These are phyloP conservation scores for Asterochloris erici DNA, from an alignment of 139 green algal genomes.

Conservation along the genomic window DNA sequence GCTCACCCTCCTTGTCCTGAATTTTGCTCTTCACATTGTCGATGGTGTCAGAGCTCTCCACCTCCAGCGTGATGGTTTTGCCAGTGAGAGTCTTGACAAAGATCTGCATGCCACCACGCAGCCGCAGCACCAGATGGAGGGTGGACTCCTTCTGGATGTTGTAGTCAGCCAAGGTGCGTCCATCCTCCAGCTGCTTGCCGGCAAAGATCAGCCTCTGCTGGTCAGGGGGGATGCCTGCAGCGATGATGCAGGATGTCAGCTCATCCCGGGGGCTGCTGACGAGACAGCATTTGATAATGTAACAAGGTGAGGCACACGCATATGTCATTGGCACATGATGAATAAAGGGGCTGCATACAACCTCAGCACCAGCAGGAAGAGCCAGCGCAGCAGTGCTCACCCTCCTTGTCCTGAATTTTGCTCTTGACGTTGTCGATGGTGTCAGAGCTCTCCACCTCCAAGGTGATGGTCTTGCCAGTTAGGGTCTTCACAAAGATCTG, in stretches of 20 bases:
- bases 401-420: too few species aligned
- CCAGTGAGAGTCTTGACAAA: constrained; percentile 83
- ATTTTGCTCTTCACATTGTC: constrained; percentile 42
- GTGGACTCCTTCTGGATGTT: constrained; percentile 98
- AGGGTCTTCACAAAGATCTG: constrained; percentile 82
- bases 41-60: too few species aligned
- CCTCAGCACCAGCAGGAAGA: not conserved
- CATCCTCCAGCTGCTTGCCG: constrained; percentile 97
- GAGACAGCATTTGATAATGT: constrained; percentile 54
- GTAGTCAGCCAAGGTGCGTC: constrained; percentile 94
- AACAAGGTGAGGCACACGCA: constrained; percentile 35
- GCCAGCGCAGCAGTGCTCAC: constrained; percentile 32
- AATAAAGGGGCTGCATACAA: not conserved
- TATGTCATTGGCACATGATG: too few species aligned
- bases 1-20: constrained; percentile 44
- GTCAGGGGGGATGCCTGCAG: not conserved
- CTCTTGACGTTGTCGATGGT: too few species aligned
- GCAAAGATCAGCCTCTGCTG: constrained; percentile 86
- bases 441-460: constrained; percentile 64
- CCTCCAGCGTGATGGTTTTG: constrained; percentile 93
- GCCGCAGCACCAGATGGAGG: constrained; percentile 83
- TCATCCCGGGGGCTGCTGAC: constrained; percentile 23
- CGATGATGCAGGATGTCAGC: constrained; percentile 14
- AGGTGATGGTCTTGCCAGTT: constrained; percentile 74
- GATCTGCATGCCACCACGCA: constrained; percentile 18